Evolutionary conservation across 306 rosid species (phyloP).

Genomic region (Parietaria judaica): DNA sequence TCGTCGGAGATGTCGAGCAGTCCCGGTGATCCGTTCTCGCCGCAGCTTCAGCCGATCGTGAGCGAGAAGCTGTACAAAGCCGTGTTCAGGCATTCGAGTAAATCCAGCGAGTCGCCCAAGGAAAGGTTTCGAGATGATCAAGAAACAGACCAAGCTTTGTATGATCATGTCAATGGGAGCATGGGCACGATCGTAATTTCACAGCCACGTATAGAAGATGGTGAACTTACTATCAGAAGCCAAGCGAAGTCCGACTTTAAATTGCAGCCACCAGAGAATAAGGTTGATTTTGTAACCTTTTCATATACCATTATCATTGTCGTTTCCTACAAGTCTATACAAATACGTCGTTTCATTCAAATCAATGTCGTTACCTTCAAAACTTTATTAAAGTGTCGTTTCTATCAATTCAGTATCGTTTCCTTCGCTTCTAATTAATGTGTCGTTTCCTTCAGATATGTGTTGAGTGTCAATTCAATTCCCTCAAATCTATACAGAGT

Average conservation of each 20-base stretch:
- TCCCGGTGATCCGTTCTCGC: slow-evolving; percentile 44
- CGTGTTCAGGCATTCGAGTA: slow-evolving; percentile 33
- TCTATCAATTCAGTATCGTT: too few species aligned
- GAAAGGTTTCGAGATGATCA: slow-evolving; percentile 25
- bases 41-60: slow-evolving; percentile 55
- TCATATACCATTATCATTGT: slow-evolving; percentile 6
- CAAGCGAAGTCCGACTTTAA: slow-evolving; percentile 23
- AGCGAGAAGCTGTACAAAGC: slow-evolving; percentile 65
- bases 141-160: slow-evolving; percentile 28
- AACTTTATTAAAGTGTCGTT: too few species aligned
- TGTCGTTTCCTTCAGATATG: too few species aligned
- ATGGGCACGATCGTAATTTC: slow-evolving; percentile 13
- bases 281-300: slow-evolving; percentile 4
- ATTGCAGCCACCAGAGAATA: slow-evolving; percentile 13
- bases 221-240: slow-evolving; percentile 26
- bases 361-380: too few species aligned
- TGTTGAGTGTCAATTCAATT: too few species aligned
- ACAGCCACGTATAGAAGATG: slow-evolving; percentile 19
- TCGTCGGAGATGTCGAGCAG: slow-evolving; percentile 39
- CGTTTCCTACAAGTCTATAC: neutral
- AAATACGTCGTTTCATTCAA: too few species aligned
- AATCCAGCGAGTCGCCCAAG: slow-evolving; percentile 19
- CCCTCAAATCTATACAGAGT: too few species aligned
- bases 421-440: too few species aligned
- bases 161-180: too few species aligned